Base-by-base conservation (phyloP, 805 yeast species). In the Ogataea naganishii region DNA sequence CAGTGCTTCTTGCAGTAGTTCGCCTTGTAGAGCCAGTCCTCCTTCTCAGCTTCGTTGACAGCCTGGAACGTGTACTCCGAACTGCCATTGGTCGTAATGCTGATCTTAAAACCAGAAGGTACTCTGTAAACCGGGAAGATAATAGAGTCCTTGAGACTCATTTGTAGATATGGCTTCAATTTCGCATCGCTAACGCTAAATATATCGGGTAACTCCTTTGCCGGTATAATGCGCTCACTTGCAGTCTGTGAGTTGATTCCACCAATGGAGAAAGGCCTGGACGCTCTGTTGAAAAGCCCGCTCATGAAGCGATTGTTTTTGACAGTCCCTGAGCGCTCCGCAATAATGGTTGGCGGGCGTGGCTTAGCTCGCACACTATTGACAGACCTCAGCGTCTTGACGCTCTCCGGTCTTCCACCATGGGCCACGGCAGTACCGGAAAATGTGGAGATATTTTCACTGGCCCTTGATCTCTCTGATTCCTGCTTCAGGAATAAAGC, bases 61-160 rank as follows among this genome's bases (percentile, higher is more conserved):
- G 89, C 78, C 51, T 89, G 95, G 44, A 88, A 66, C 23, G 73
- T 61, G 46, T 58, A 68, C 33, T 78, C 82, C 3, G 27, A 29
- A 19, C 34, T 40, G 4, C 36, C 10, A 28, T 36, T 39, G 18
- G 36, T 31, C 2, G 31, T 26, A 8, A 39, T 33, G 35, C 63
- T 73, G 22, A 72, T 53, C 37, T 69, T 69, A 53, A 72, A 72
- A 25, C 68, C 59, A 25, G 56, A 54, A 0, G 71, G 71, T 22
- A 63, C 44, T 12, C 67, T 52, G 40, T 71, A 72, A 3, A 71
- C 71, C 2, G 77, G 74, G 53, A 71, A 71, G 4, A 67, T 62
- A 27, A 64, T 53, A 30, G 51, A 53, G 36, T 56, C 61, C 37
- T 60, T 64, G 51, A 72, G 64, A 37, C 69, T 64, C 29, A 72